Evolutionary conservation across 2,329 filamentous ascomycete genomes (phyloP).

Genomic region (Phoma sp.): DNA sequence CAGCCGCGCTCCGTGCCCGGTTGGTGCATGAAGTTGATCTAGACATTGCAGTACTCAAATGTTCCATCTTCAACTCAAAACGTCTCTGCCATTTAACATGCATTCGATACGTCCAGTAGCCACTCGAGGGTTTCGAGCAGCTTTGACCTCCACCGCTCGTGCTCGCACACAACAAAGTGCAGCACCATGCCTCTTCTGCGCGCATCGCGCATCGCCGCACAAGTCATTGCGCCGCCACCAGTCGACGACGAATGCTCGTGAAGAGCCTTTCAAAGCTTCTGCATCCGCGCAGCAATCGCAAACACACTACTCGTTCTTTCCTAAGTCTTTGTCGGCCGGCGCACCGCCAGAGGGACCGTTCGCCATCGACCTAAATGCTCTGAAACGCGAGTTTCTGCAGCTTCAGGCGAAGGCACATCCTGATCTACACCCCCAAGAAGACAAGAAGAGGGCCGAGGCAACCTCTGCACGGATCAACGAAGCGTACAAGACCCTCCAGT

Average conservation of each 20-base stretch:
- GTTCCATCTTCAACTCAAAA: neutral
- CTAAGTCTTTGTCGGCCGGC: slow-evolving; percentile 74
- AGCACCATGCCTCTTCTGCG: slow-evolving; percentile 36
- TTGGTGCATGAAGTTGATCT: neutral
- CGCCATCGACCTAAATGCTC: slow-evolving; percentile 69
- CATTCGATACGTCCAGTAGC: slow-evolving; percentile 29
- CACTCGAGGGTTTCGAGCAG: slow-evolving; percentile 34
- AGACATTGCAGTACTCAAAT: slow-evolving; percentile 15
- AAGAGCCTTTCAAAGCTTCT: slow-evolving; percentile 26
- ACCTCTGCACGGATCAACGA: slow-evolving; percentile 86
- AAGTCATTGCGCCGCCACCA: slow-evolving; percentile 28
- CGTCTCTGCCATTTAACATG: slow-evolving; percentile 14
- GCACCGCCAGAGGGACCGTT: slow-evolving; percentile 82
- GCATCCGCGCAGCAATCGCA: slow-evolving; percentile 22
- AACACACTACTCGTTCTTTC: slow-evolving; percentile 90
- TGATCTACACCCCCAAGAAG: slow-evolving; percentile 62
- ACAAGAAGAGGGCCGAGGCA: slow-evolving; percentile 71
- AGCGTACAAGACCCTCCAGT: slow-evolving; percentile 83
- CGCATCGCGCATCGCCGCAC: slow-evolving; percentile 20
- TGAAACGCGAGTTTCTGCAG: slow-evolving; percentile 85
- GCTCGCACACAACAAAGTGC: slow-evolving; percentile 22
- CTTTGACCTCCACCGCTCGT: slow-evolving; percentile 20
- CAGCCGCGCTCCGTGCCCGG: slow-evolving; percentile 5
- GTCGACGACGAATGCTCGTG: slow-evolving; percentile 27
- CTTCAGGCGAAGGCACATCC: slow-evolving; percentile 81